Percentiles rank a stretch among this genome's conserved stretches.
Evolutionary conservation across 495 filamentous ascomycete genomes (phyloP).

Genomic region (Aspergillus bertholletiae): DNA sequence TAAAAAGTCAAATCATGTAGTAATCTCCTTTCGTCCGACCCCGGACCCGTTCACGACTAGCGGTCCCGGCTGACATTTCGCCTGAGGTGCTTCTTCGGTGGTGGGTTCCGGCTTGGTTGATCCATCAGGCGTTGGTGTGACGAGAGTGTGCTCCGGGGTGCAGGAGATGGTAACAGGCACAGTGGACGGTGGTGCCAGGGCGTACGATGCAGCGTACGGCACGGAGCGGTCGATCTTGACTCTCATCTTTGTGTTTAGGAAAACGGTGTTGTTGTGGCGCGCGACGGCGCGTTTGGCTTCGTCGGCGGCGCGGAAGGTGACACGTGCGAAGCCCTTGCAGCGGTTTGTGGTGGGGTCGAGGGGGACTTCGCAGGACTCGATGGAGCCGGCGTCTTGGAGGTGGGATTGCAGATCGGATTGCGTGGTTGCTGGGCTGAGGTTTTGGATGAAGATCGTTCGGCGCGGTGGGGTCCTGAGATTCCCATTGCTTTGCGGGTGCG

Average conservation of each 20-base stretch:
- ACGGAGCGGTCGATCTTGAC: slow-evolving; percentile 24
- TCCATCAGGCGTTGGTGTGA: too few relatives aligned
- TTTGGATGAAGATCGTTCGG: slow-evolving; percentile 28
- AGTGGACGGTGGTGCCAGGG: neutral
- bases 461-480: slow-evolving; percentile 9
- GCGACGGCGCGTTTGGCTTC: slow-evolving; percentile 31
- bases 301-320: slow-evolving; percentile 31
- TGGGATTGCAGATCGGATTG: slow-evolving; percentile 18
- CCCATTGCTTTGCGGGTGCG: neutral
- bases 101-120: too few relatives aligned
- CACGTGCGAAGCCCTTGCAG: slow-evolving; percentile 24
- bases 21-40: slow-evolving; percentile 7
- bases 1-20: slow-evolving; percentile 6
- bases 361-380: slow-evolving; percentile 30
- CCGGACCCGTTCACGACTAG: slow-evolving; percentile 42
- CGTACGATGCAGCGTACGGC: neutral
- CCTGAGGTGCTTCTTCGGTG: neutral
- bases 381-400: slow-evolving; percentile 19
- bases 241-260: slow-evolving; percentile 29
- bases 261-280: slow-evolving; percentile 29
- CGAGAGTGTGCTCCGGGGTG: neutral
- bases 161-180: neutral
- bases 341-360: slow-evolving; percentile 8
- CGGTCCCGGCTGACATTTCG: slow-evolving; percentile 19
- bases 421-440: slow-evolving; percentile 25